Conservation (phyloP, 108 stramenopile genomes). For the Discostella stelligeroides region DNA sequence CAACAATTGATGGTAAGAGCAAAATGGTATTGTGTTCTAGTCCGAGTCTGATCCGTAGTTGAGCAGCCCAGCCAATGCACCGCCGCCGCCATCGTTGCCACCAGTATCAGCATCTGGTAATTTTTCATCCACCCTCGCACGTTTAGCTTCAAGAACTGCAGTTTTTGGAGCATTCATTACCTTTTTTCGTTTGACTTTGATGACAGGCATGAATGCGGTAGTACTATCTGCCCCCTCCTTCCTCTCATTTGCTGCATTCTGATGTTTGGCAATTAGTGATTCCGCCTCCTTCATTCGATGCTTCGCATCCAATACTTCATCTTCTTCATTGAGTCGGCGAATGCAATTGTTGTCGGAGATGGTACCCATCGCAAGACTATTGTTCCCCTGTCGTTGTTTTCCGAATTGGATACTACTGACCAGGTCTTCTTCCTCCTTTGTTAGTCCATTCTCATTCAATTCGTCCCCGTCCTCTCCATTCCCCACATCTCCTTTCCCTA, state of each 20-base stretch:
- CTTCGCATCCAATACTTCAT: conserved; percentile 68
- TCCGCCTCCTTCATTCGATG: conserved; percentile 52
- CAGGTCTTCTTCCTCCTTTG: conserved; percentile 75
- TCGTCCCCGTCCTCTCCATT: conserved; percentile 20
- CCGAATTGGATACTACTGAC: conserved; percentile 80
- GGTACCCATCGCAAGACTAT: not conserved
- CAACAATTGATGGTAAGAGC: no score
- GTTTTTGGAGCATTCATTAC: conserved; percentile 3
- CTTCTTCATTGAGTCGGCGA: conserved; percentile 59
- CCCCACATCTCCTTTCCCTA: conserved; percentile 8
- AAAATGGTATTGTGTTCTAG: no score
- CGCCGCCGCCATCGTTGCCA: not conserved
- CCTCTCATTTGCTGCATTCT: conserved; percentile 26
- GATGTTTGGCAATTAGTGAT: conserved; percentile 46
- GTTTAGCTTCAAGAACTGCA: not conserved
- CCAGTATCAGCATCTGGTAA: not conserved
- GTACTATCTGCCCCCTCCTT: conserved; percentile 10
- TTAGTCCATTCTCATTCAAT: conserved; percentile 72
- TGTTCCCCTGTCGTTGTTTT: conserved; percentile 17
- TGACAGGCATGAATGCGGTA: conserved; percentile 34
- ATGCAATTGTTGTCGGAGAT: conserved; percentile 8
- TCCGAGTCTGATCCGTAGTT: conserved; percentile 74
- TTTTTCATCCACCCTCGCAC: conserved; percentile 11
- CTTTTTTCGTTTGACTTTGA: conserved; percentile 60
- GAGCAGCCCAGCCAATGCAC: conserved; percentile 62